phyloP scores from a whole-genome alignment of 352 stramenopile species.

The Pythium phragmitis region DNA sequence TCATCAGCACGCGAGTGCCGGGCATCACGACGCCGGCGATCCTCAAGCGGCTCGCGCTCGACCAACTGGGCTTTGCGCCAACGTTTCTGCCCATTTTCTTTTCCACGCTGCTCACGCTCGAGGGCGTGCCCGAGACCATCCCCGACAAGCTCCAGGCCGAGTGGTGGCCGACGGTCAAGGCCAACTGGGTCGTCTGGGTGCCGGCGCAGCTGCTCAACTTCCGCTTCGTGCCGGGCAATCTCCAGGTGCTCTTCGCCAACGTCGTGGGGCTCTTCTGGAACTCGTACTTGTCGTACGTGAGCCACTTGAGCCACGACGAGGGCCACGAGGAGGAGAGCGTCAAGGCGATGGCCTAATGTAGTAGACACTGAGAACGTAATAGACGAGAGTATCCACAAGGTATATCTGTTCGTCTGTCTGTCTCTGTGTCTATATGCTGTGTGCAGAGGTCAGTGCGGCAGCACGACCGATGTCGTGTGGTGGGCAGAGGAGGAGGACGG shows the following conservation, averaged over 20 bases:
- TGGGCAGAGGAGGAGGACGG: slow-evolving; percentile 12
- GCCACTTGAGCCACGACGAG: slow-evolving; percentile 32
- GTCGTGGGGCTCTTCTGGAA: slow-evolving; percentile 83
- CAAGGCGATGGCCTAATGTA: not conserved
- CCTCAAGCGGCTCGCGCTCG: slow-evolving; percentile 65
- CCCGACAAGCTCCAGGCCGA: slow-evolving; percentile 62
- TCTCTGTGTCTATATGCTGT: no score
- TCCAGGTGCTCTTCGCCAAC: slow-evolving; percentile 86
- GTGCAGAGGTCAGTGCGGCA: slow-evolving; percentile 18
- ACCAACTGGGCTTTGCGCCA: slow-evolving; percentile 79
- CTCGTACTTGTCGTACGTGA: slow-evolving; percentile 78
- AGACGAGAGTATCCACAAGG: not conserved
- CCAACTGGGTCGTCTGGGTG: slow-evolving; percentile 84
- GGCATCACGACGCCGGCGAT: slow-evolving; percentile 39
- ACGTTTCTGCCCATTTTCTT: slow-evolving; percentile 78
- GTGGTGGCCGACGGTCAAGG: slow-evolving; percentile 76
- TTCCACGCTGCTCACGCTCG: slow-evolving; percentile 58
- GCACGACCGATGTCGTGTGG: slow-evolving; percentile 36
- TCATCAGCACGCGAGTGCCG: slow-evolving; percentile 43
- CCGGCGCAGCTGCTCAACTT: slow-evolving; percentile 83
- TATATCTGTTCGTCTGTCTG: not conserved
- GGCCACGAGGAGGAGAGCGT: not conserved
- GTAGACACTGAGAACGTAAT: not conserved
- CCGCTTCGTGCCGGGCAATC: slow-evolving; percentile 64
- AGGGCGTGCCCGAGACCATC: slow-evolving; percentile 50